phyloP scores from a whole-genome alignment of 108 stramenopile genomes.

The Discostella pseudostelligera region DNA sequence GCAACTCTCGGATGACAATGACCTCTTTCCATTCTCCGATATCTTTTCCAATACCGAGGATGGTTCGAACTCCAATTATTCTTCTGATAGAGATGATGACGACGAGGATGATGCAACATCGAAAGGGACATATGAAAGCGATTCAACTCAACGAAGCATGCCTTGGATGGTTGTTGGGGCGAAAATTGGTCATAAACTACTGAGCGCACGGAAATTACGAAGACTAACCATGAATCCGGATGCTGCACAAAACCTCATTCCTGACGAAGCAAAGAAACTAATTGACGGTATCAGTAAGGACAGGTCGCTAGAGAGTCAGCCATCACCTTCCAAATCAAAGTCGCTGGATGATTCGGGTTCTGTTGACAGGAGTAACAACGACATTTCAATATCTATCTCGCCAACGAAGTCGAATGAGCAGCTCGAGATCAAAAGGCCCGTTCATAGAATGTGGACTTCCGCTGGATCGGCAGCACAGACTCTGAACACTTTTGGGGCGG shows the following conservation, averaged over 20 bases:
- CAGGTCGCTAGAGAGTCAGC: neutral
- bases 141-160: conserved; percentile 28
- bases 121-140: conserved; percentile 12
- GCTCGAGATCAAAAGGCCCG: conserved; percentile 40
- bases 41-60: conserved; percentile 3
- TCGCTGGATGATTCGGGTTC: conserved; percentile 18
- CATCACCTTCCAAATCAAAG: conserved; percentile 16
- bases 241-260: conserved; percentile 20
- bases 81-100: neutral
- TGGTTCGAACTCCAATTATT: conserved; percentile 3
- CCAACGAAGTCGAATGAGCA: conserved; percentile 18
- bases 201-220: conserved; percentile 70
- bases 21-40: conserved; percentile 11
- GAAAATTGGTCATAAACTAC: conserved; percentile 72
- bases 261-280: conserved; percentile 35
- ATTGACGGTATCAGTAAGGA: conserved; percentile 23
- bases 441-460: conserved; percentile 75
- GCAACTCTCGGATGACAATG: neutral
- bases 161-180: conserved; percentile 80
- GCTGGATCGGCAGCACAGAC: conserved; percentile 22
- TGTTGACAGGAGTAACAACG: neutral
- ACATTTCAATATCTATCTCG: conserved; percentile 11
- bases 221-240: conserved; percentile 48
- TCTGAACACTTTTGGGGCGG: conserved; percentile 6
- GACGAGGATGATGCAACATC: conserved; percentile 12